These are phyloP conservation scores for Chaetomiaceae sp. DNA, from an alignment of 2,329 filamentous ascomycete species.

Conservation along the genomic window DNA sequence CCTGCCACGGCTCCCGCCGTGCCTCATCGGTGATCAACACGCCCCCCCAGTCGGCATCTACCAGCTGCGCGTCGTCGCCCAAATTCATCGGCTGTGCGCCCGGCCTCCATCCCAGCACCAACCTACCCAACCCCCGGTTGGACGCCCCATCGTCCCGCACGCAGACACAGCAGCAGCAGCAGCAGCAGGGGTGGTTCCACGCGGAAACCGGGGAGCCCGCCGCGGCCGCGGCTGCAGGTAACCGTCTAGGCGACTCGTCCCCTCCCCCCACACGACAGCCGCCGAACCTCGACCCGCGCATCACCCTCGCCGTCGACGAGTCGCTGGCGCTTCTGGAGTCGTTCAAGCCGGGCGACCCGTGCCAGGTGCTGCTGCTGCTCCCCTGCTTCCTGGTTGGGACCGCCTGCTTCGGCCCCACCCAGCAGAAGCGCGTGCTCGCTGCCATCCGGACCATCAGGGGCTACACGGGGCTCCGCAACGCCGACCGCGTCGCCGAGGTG, in stretches of 20 bases:
- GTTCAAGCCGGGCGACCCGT: slow-evolving; percentile 53
- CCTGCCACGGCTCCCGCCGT: slow-evolving; percentile 13
- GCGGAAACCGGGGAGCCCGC: neutral
- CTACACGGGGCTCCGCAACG: slow-evolving; percentile 57
- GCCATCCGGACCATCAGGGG: slow-evolving; percentile 48
- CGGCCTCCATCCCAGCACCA: neutral
- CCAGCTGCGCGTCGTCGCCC: slow-evolving; percentile 35
- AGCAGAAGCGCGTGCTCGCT: slow-evolving; percentile 48
- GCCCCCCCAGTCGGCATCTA: slow-evolving; percentile 28
- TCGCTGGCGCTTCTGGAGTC: slow-evolving; percentile 50
- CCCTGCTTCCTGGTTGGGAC: slow-evolving; percentile 58
- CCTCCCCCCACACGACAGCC: slow-evolving; percentile 45
- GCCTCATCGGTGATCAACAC: slow-evolving; percentile 24
- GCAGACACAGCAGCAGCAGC: too few relatives aligned
- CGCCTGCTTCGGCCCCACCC: slow-evolving; percentile 49
- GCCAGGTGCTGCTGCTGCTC: slow-evolving; percentile 55
- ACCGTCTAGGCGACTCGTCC: too few relatives aligned
- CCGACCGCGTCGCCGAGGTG: slow-evolving; percentile 48
- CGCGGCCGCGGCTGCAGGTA: slow-evolving; percentile 19
- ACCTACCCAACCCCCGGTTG: slow-evolving; percentile 22
- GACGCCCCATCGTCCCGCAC: slow-evolving; percentile 22
- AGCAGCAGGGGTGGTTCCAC: too few relatives aligned
- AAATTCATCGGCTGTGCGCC: slow-evolving; percentile 13
- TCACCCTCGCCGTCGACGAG: slow-evolving; percentile 52
- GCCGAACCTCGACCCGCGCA: slow-evolving; percentile 45